Percentiles rank a stretch among this genome's conserved stretches.
Conservation (phyloP, 257 asterid species). For the Nicotiana undulata region DNA sequence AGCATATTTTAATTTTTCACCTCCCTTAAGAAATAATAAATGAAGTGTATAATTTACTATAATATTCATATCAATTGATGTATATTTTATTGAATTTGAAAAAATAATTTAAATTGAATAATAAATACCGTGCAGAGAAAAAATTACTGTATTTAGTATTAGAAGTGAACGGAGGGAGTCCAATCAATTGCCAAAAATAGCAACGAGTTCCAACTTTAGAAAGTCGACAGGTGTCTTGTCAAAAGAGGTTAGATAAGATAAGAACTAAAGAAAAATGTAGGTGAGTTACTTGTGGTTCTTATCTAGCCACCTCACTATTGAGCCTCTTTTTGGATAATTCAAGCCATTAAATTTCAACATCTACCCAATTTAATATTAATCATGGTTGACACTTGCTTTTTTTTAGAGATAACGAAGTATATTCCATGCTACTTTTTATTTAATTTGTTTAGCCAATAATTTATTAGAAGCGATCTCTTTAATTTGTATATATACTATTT, state of each 20-base stretch:
- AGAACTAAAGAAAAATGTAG: slow-evolving; percentile 11
- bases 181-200: slow-evolving; percentile 12
- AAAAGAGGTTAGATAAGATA: slow-evolving; percentile 27
- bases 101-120: too few species aligned
- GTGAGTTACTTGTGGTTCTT: slow-evolving; percentile 35
- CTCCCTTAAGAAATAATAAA: too few species aligned
- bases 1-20: too few species aligned
- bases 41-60: too few species aligned
- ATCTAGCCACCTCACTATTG: slow-evolving; percentile 37
- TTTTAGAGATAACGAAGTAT: background rate
- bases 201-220: slow-evolving; percentile 21
- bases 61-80: too few species aligned
- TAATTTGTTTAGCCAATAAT: too few species aligned
- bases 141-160: too few species aligned
- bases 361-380: background rate
- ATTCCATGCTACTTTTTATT: background rate
- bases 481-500: too few species aligned
- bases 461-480: too few species aligned
- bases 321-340: slow-evolving; percentile 15
- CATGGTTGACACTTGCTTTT: background rate
- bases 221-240: slow-evolving; percentile 27
- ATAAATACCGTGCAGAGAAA: too few species aligned
- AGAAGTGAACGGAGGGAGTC: too few species aligned
- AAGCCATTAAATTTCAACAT: slow-evolving; percentile 12
- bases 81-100: too few species aligned